Evolutionary conservation across 192 early-diverging fungal genomes (phyloP), one percentile per base, ranked within the genome.

Genomic region (Pilaira anomala): DNA sequence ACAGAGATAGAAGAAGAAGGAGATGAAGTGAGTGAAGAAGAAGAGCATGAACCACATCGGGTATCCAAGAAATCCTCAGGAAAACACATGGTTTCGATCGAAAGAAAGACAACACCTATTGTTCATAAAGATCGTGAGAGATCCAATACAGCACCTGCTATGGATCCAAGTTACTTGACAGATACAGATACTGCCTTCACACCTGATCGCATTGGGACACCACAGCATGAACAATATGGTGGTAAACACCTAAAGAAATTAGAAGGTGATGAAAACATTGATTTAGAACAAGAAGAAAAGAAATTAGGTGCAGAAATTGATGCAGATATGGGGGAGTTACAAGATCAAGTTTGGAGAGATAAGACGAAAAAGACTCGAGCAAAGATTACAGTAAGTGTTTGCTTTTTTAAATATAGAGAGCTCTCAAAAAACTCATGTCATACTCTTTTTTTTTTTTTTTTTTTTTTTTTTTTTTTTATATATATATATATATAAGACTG

Each of bases 1-100:
- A 72, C 74, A 1, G 81, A 83, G 19, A 77, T 74, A 1, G 82
- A 75, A 30, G 84, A 84, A 2, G 87, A 87, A 24, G 86, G 71
- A 18, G 82, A 79, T 59, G 84, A 83, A 36, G 76, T 72, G 8
- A 78, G 78, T 24, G 67, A 62, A 1, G 74, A 83, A 22, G 65
- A 58, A 11, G 60, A 71, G 19, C 36, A 55, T 48, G 56, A 58
- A 4, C 33, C 33, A 13, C 56, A 39, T 14, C 56, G 56, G 0
- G 44, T 46, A 6, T 46, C 44, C 44, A 46, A 46, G 16, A 46
- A 46, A 19, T 46, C 44, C 16, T 46, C 44, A 1, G 44, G 44
- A 1, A 46, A 46, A 46, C 44, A 46, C 4, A 46, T 19, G 13
- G 44, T 46, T 16, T 18, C 44, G 9, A 19, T 46, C 13, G 44